Conservation (phyloP, 345 rosid genomes). For the Moricandia moricandioides region DNA sequence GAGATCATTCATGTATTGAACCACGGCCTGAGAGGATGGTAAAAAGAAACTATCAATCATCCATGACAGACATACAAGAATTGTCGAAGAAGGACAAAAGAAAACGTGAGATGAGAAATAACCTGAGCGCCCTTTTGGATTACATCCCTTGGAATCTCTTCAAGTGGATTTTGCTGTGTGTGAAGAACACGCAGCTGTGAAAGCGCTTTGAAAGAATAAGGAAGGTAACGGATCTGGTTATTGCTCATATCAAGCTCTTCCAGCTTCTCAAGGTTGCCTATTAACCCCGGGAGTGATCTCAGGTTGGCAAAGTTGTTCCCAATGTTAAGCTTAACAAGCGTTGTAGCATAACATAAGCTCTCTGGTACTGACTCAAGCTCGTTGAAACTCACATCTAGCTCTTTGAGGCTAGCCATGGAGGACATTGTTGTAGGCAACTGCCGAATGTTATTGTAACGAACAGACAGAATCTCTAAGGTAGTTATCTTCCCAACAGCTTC, state of each 20-base stretch:
- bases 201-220: constrained; percentile 79
- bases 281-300: constrained; percentile 73
- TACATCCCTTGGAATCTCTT: constrained; percentile 81
- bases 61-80: constrained; percentile 1
- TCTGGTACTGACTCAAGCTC: constrained; percentile 97
- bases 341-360: constrained; percentile 82
- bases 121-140: constrained; percentile 94
- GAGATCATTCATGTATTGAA: constrained; percentile 77
- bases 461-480: constrained; percentile 65
- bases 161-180: constrained; percentile 75
- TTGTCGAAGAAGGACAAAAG: background rate
- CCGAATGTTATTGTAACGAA: constrained; percentile 86
- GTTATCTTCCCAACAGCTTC: constrained; percentile 92
- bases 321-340: constrained; percentile 80
- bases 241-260: constrained; percentile 95
- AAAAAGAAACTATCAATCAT: constrained; percentile 4
- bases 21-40: constrained; percentile 63
- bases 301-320: constrained; percentile 95
- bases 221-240: constrained; percentile 89
- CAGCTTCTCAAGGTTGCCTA: constrained; percentile 91
- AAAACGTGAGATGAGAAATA: background rate
- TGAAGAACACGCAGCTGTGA: constrained; percentile 59
- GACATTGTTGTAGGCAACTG: constrained; percentile 92
- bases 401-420: constrained; percentile 66
- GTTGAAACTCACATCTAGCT: constrained; percentile 92